Base-by-base conservation (phyloP, 495 filamentous ascomycete species). In the Sordaria brevicollis region DNA sequence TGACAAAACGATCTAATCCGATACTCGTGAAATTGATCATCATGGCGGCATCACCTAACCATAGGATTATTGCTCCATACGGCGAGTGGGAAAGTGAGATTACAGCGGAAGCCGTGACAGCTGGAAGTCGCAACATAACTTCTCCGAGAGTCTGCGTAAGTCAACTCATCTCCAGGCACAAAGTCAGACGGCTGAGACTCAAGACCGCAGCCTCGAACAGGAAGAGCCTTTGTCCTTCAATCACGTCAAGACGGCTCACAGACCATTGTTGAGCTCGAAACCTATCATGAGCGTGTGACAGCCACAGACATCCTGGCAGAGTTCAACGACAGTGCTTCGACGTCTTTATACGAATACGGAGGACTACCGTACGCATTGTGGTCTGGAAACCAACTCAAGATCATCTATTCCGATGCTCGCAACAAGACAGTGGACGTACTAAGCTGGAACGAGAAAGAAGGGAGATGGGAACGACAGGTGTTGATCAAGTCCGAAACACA, bases 21-120 rank as follows among this genome's bases (percentile, higher is more conserved):
- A 49, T 49, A 11, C 8, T 11, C 11, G 19, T 19, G 19, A 49
- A 10, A 49, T 49, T 19, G 8, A 49, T 21, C 41, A 5, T 10
- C 9, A 49, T 49, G 41, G 8, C 41, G 19, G 41, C 41, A 21
- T 49, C 41, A 21, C 19, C 8, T 49, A 4, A 49, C 3, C 41
- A 49, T 19, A 49, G 11, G 41, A 5, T 49, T 49, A 70, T 69
- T 25, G 74, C 74, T 4, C 78, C 81, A 2, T 84, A 84, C 65
- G 83, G 83, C 15, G 79, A 74, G 15, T 85, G 83, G 83, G 72
- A 74, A 34, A 83, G 82, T 66, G 78, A 77, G 13, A 80, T 85
- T 54, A 81, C 79, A 29, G 76, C 75, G 29, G 81, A 83, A 35
- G 71, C 73, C 10, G 71, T 83, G 29, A 75, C 81, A 31, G 77